Base-by-base conservation (phyloP, 176 grass and related monocot species). In the Thinopyrum elongatum region DNA sequence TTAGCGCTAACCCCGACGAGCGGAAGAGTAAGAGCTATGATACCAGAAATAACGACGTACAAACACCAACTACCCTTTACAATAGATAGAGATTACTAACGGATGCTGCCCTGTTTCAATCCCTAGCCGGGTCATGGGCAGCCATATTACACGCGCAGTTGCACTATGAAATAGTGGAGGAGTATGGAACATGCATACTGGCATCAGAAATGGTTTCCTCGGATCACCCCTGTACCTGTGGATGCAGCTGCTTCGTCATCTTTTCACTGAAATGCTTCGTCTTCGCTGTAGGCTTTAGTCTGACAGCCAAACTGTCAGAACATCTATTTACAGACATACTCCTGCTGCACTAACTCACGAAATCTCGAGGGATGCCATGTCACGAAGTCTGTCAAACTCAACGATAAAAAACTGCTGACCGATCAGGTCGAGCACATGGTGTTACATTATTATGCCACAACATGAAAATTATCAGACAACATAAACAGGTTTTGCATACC, bases 381-480 rank as follows among this genome's bases (percentile, higher is more conserved):
- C 22, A 25, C 22, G 3, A 61, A 61, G 4, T 61, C 7, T 25
- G 58, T 61, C 58, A 61, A 61, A 19, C 22, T 19, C 7, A 60
- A 60, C 8, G 0, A 3, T 61, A 25, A 25, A 61, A 23, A 61
- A 3, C 0, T 61, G 22, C 58, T 61, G 42, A 13, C 42, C 11
- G 42, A 44, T 44, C 11, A 44, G 42, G 42, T 44, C 42, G 1
- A 44, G 42, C 9, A 66, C 83, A 66, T 66, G 72, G 29, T 76
- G 58, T 34, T 41, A 41, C 35, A 73, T 73, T 12, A 19, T 64
- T 83, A 73, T 41, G 69, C 23, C 34, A 29, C n/a, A 42, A 65
- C 51, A 83, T 16, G 17, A 42, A 16, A 75, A 76, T 84, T 31
- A 76, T 34, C 8, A 19, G 29, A 71, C 82, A 31, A 64, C 82